Evolutionary conservation across 2,329 filamentous ascomycete species (phyloP).

Genomic region (Periconia macrospinosa): DNA sequence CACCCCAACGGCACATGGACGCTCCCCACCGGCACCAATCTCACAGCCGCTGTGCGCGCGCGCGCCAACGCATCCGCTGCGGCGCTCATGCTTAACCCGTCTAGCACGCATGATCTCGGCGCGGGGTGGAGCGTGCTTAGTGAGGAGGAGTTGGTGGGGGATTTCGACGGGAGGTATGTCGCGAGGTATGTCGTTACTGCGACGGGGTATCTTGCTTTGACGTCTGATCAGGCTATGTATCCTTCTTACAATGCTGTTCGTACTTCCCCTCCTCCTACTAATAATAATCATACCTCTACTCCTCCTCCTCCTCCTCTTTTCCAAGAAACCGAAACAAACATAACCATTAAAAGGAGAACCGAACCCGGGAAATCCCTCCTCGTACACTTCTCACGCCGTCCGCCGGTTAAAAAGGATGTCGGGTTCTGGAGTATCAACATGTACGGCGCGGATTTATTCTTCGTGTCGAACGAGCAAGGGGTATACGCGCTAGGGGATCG

Average conservation of each 20-base stretch:
- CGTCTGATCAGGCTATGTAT: neutral
- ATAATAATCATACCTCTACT: neutral
- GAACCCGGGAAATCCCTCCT: neutral
- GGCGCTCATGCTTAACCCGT: neutral
- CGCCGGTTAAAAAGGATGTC: neutral
- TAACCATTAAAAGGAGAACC: neutral
- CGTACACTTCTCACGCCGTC: neutral
- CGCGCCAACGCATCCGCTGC: neutral
- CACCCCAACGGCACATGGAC: neutral
- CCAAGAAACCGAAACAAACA: too few species aligned
- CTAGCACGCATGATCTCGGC: neutral
- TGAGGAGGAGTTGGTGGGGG: neutral
- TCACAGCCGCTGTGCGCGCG: neutral
- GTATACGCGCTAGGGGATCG: neutral
- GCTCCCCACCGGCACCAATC: neutral
- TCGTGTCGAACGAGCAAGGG: neutral
- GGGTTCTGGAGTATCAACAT: neutral
- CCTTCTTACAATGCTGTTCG: neutral
- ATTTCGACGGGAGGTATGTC: neutral
- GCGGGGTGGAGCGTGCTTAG: neutral
- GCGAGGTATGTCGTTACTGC: neutral
- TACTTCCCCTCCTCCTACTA: too few species aligned
- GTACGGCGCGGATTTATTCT: neutral
- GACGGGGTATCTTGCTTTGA: neutral
- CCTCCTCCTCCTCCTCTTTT: too few species aligned